phyloP scores from a whole-genome alignment of 2,329 filamentous ascomycete species.

The Monosporascus cannonballus region DNA sequence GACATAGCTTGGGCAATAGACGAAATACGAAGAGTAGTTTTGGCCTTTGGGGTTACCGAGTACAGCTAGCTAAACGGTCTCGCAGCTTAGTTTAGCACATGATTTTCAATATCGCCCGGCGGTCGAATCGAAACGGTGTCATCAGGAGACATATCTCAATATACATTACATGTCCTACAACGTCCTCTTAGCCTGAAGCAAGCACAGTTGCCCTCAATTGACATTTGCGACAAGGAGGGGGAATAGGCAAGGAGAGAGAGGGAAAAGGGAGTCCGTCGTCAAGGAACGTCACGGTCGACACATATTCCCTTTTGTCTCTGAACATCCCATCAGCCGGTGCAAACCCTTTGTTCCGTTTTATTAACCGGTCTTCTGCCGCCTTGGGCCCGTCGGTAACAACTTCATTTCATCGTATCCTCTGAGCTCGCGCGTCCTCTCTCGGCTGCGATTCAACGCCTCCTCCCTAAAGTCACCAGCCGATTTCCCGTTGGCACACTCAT shows the following conservation, averaged over 20 bases:
- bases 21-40: too few relatives aligned
- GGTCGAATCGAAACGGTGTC: too few relatives aligned
- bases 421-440: constrained; percentile 1
- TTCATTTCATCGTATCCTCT: constrained; percentile 2
- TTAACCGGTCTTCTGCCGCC: not conserved
- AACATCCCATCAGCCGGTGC: constrained; percentile 14
- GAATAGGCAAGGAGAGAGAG: not conserved
- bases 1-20: too few relatives aligned
- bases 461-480: not conserved
- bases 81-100: too few relatives aligned
- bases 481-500: not conserved
- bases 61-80: too few relatives aligned
- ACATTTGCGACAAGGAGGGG: not conserved
- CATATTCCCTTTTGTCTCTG: constrained; percentile 10
- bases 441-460: not conserved
- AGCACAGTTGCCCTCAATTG: not conserved
- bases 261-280: not conserved
- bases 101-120: too few relatives aligned
- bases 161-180: not conserved
- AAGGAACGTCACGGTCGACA: constrained; percentile 10
- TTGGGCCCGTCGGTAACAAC: too few relatives aligned
- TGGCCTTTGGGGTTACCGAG: too few relatives aligned
- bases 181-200: not conserved
- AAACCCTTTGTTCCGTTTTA: not conserved
- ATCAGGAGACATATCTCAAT: too few relatives aligned